Conservation (phyloP, 2,329 filamentous ascomycete genomes). For the Curvularia verruculosa region DNA sequence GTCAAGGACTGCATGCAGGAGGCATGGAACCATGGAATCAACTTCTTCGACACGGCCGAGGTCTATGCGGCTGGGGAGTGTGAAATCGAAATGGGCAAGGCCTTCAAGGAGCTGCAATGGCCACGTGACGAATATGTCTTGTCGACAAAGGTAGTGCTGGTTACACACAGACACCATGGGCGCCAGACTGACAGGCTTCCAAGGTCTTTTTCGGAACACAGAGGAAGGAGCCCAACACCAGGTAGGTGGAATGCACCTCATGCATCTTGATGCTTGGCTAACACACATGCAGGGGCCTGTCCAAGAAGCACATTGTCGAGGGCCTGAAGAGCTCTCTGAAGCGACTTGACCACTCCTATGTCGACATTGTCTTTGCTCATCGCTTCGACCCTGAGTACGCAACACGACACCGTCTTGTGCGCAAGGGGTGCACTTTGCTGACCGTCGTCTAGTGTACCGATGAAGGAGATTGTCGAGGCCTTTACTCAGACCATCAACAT, state of each 20-base stretch:
- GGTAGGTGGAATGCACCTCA: not conserved
- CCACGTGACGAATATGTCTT: slow-evolving; percentile 49
- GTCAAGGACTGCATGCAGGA: slow-evolving; percentile 59
- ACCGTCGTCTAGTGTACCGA: slow-evolving; percentile 55
- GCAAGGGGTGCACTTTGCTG: slow-evolving; percentile 3
- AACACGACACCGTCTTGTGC: not conserved
- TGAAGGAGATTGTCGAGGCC: slow-evolving; percentile 67
- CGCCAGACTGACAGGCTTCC: slow-evolving; percentile 8
- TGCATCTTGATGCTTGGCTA: not conserved
- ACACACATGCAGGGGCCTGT: slow-evolving; percentile 46
- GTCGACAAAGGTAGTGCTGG: slow-evolving; percentile 28
- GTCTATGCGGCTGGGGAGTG: slow-evolving; percentile 65
- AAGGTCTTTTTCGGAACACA: slow-evolving; percentile 63
- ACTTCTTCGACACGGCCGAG: slow-evolving; percentile 60
- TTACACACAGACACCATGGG: not conserved
- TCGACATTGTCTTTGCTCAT: slow-evolving; percentile 69
- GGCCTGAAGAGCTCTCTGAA: slow-evolving; percentile 64
- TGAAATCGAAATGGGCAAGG: slow-evolving; percentile 64
- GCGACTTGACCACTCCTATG: slow-evolving; percentile 68
- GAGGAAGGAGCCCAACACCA: slow-evolving; percentile 64
- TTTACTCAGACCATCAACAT: slow-evolving; percentile 60
- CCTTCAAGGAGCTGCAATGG: slow-evolving; percentile 56
- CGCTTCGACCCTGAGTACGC: slow-evolving; percentile 59
- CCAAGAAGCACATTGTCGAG: slow-evolving; percentile 61
- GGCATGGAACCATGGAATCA: slow-evolving; percentile 58